Conservation (phyloP, 2,329 filamentous ascomycete species). For the Triangularia setosa region DNA sequence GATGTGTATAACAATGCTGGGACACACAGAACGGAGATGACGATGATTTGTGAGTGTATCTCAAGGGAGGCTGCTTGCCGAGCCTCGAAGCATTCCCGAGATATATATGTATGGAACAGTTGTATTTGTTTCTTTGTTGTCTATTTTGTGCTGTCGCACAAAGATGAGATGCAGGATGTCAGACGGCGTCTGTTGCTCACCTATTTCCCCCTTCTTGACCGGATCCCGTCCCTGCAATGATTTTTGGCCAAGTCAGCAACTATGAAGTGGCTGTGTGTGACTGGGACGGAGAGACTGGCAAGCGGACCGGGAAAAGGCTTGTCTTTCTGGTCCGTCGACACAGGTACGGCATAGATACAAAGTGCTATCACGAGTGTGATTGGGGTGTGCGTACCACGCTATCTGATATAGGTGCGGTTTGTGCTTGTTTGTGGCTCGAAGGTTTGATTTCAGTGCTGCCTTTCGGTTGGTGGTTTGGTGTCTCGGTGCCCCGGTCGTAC, state of each 20-base stretch:
- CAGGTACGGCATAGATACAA: not conserved
- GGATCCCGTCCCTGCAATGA: not conserved
- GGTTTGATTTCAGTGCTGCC: not conserved
- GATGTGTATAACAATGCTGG: not conserved
- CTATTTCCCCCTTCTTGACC: not conserved
- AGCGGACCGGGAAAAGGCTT: not conserved
- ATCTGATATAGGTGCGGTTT: not conserved
- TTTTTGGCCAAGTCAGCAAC: not conserved
- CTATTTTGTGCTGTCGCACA: not conserved
- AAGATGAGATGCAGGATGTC: not conserved
- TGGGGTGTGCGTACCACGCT: not conserved
- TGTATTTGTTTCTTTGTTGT: not conserved
- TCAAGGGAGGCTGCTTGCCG: not conserved
- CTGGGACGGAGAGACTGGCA: not conserved
- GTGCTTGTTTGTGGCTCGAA: not conserved
- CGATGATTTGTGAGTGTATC: not conserved
- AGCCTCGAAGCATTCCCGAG: not conserved
- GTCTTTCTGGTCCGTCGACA: not conserved
- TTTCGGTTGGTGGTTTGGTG: not conserved
- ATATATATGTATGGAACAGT: not conserved
- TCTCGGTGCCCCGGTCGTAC: not conserved
- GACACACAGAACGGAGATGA: not conserved
- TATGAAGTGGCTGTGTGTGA: not conserved
- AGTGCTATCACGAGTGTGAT: not conserved
- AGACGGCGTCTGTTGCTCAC: not conserved